These are phyloP conservation scores for Phaeoacremonium minimum DNA, from an alignment of 2,329 filamentous ascomycete genomes.

Conservation along the genomic window DNA sequence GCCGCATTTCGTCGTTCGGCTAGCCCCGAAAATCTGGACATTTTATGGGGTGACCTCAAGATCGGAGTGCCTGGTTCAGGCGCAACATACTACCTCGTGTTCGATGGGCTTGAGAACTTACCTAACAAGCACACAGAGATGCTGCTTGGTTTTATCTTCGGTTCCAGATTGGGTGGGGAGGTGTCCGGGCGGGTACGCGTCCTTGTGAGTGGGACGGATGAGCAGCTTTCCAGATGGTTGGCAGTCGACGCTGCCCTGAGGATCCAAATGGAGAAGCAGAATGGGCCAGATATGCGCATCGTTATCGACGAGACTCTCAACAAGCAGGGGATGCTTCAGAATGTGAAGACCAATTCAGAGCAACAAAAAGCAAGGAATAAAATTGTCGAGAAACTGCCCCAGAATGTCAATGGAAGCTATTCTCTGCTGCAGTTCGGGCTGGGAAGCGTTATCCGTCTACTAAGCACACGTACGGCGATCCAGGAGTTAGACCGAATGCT, in stretches of 20 bases:
- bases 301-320: slow-evolving; percentile 13
- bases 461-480: slow-evolving; percentile 12
- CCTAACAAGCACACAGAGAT: slow-evolving; percentile 5
- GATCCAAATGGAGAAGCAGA: slow-evolving; percentile 14
- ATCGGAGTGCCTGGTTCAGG: slow-evolving; percentile 12
- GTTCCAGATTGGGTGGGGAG: slow-evolving; percentile 5
- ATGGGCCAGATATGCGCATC: slow-evolving; percentile 14
- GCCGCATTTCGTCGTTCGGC: slow-evolving; percentile 5
- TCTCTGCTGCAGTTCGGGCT: slow-evolving; percentile 12
- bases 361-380: slow-evolving; percentile 13
- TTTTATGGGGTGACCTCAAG: slow-evolving; percentile 14
- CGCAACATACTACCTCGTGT: slow-evolving; percentile 15
- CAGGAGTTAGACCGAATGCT: slow-evolving; percentile 13
- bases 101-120: slow-evolving; percentile 19
- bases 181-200: slow-evolving; percentile 12
- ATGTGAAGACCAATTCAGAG: slow-evolving; percentile 11
- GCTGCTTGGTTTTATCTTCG: slow-evolving; percentile 8
- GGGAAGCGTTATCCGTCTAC: slow-evolving; percentile 12
- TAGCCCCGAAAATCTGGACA: slow-evolving; percentile 8
- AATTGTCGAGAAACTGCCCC: slow-evolving; percentile 13
- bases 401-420: slow-evolving; percentile 12
- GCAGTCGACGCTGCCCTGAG: background rate
- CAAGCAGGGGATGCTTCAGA: slow-evolving; percentile 10
- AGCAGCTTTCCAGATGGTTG: background rate
- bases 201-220: slow-evolving; percentile 12